phyloP scores from a whole-genome alignment of 2,329 filamentous ascomycete species.

The Ophiobolus disseminans region DNA sequence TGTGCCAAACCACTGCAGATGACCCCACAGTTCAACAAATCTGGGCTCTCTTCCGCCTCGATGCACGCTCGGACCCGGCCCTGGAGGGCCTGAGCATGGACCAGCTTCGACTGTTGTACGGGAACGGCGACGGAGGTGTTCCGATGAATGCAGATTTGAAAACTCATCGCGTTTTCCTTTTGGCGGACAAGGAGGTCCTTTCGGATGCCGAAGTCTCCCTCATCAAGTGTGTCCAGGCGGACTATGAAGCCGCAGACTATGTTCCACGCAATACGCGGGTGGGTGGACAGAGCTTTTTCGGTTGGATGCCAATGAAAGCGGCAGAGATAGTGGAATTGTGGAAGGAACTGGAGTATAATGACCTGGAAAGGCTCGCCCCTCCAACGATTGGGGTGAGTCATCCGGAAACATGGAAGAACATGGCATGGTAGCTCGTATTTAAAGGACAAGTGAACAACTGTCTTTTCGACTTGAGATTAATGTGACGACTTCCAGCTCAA shows the following conservation, averaged over 20 bases:
- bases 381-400: slow-evolving; percentile 10
- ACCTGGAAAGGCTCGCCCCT: too few relatives aligned
- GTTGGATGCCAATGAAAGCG: slow-evolving; percentile 12
- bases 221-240: slow-evolving; percentile 14
- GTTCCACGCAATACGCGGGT: slow-evolving; percentile 5
- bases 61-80: slow-evolving; percentile 17
- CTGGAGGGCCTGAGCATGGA: slow-evolving; percentile 15
- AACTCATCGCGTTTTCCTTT: slow-evolving; percentile 12
- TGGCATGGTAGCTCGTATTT: too few relatives aligned
- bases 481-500: too few relatives aligned
- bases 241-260: slow-evolving; percentile 14
- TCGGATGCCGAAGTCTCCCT: slow-evolving; percentile 5
- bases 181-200: slow-evolving; percentile 15
- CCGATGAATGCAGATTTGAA: slow-evolving; percentile 14
- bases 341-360: slow-evolving; percentile 1
- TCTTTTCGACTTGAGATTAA: too few relatives aligned
- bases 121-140: slow-evolving; percentile 10
- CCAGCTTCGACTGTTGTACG: slow-evolving; percentile 20
- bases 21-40: slow-evolving; percentile 11
- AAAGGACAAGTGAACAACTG: too few relatives aligned
- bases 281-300: slow-evolving; percentile 14
- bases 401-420: too few relatives aligned
- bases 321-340: slow-evolving; percentile 6
- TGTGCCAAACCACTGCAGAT: slow-evolving; percentile 4
- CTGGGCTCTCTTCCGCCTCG: slow-evolving; percentile 20